These are phyloP conservation scores for Juncus effusus DNA, from an alignment of 176 grass and related monocot genomes.

Conservation along the genomic window DNA sequence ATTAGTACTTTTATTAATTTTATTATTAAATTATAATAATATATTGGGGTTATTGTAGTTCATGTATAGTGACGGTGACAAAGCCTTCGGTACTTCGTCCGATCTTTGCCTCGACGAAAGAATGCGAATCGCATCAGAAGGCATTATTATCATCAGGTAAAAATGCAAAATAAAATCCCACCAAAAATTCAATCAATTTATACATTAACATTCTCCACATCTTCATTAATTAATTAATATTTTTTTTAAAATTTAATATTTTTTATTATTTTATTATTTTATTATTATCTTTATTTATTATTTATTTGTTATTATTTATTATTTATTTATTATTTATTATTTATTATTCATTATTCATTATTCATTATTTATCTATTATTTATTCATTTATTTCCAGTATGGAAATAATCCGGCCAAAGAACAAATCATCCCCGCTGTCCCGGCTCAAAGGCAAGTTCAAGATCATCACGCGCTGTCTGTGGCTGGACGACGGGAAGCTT, in stretches of 20 bases:
- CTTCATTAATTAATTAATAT: neutral
- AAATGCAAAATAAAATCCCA: neutral
- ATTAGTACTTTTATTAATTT: conserved; percentile 24
- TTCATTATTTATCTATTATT: too few relatives aligned
- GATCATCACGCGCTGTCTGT: conserved; percentile 83
- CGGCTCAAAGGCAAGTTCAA: conserved; percentile 93
- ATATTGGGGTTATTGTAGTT: conserved; percentile 54
- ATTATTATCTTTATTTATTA: too few relatives aligned
- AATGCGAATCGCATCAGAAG: conserved; percentile 83
- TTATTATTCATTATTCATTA: neutral
- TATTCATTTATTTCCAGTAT: conserved; percentile 67
- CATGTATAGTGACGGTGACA: conserved; percentile 96
- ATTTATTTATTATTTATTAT: too few relatives aligned
- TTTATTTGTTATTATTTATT: conserved; percentile 2
- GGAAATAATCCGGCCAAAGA: conserved; percentile 76
- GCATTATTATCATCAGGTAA: conserved; percentile 95
- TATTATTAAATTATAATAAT: neutral
- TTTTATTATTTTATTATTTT: too few relatives aligned
- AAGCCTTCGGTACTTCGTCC: conserved; percentile 91
- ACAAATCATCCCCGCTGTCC: conserved; percentile 45
- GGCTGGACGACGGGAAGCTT: conserved; percentile 96
- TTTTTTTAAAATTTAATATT: too few relatives aligned
- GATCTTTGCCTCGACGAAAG: conserved; percentile 94
- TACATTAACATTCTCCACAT: conserved; percentile 20
- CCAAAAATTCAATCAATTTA: conserved; percentile 20